Evolutionary conservation across 768 basidiomycete genomes (phyloP).

Genomic region (Panellus pusillus): DNA sequence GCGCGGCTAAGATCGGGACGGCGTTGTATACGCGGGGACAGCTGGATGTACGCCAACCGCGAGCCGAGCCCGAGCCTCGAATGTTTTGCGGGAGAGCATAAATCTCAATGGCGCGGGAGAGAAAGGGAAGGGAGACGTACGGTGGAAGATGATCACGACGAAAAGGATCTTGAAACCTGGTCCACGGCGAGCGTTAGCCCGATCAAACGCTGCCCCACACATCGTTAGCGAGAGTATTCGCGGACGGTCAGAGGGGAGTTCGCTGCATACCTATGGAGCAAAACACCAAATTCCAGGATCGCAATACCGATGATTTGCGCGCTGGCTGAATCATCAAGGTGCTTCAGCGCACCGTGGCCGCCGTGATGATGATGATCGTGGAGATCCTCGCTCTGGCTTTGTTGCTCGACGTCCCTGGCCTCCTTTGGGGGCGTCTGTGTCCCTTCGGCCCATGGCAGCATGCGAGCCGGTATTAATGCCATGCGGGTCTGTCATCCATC

Average conservation of each 20-base stretch:
- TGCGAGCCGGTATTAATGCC: slow-evolving; percentile 60
- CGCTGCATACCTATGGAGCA: slow-evolving; percentile 67
- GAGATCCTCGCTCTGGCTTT: not conserved
- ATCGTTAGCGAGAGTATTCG: not conserved
- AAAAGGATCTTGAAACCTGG: slow-evolving; percentile 79
- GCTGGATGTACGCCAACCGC: slow-evolving; percentile 74
- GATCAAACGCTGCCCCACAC: slow-evolving; percentile 61
- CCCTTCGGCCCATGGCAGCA: slow-evolving; percentile 69
- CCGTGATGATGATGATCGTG: slow-evolving; percentile 14
- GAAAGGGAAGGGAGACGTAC: slow-evolving; percentile 45
- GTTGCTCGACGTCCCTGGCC: not conserved
- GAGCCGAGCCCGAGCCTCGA: slow-evolving; percentile 95
- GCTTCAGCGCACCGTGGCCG: slow-evolving; percentile 32
- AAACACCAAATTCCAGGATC: slow-evolving; percentile 92
- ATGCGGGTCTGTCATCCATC: slow-evolving; percentile 63
- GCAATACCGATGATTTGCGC: slow-evolving; percentile 86
- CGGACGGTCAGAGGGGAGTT: too few species aligned
- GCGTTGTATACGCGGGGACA: slow-evolving; percentile 55
- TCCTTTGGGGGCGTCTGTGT: slow-evolving; percentile 13
- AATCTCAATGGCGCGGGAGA: not conserved
- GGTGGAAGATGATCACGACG: slow-evolving; percentile 89
- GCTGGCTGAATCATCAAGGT: slow-evolving; percentile 39
- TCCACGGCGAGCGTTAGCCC: slow-evolving; percentile 93
- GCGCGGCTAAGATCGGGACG: slow-evolving; percentile 59
- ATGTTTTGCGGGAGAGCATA: slow-evolving; percentile 49